A percentile compares a stretch with the other conserved stretches of the same genome.
phyloP scores from a whole-genome alignment of 2,329 filamentous ascomycete genomes.

The Cucurbitaria berberidis region DNA sequence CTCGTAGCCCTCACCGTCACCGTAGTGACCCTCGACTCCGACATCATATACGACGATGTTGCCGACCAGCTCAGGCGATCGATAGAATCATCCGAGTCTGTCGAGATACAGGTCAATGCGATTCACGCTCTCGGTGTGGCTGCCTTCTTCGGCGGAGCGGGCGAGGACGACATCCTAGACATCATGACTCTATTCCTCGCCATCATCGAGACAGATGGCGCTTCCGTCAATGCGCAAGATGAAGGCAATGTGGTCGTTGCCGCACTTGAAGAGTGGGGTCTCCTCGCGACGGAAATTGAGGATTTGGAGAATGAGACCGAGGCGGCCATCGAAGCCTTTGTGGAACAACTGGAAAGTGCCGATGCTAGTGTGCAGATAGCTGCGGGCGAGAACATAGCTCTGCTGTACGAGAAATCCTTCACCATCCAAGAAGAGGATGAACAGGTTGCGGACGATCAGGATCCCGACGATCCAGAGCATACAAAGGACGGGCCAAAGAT shows the following conservation, averaged over 20 bases:
- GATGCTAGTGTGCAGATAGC: conserved; percentile 76
- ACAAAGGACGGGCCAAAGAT: conserved; percentile 38
- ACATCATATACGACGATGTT: conserved; percentile 69
- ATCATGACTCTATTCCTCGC: conserved; percentile 77
- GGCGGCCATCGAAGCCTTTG: conserved; percentile 77
- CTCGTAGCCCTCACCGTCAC: conserved; percentile 69
- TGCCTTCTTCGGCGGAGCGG: conserved; percentile 76
- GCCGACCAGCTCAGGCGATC: conserved; percentile 64
- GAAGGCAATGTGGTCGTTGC: conserved; percentile 73
- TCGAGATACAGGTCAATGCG: conserved; percentile 69
- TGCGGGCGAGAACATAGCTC: conserved; percentile 79
- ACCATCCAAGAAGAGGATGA: conserved; percentile 65
- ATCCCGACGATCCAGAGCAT: conserved; percentile 52
- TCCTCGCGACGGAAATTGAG: conserved; percentile 77
- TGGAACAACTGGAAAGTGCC: conserved; percentile 81
- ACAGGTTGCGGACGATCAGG: conserved; percentile 56
- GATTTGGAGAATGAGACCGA: conserved; percentile 75
- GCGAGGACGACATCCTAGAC: conserved; percentile 70
- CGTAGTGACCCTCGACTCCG: conserved; percentile 69
- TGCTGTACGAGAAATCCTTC: conserved; percentile 78
- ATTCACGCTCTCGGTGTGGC: conserved; percentile 77
- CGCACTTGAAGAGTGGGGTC: conserved; percentile 78
- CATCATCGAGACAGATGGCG: conserved; percentile 80
- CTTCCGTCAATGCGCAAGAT: conserved; percentile 73
- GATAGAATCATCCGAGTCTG: conserved; percentile 71